phyloP scores from a whole-genome alignment of 352 stramenopile species.

The Blastocystis sp. region DNA sequence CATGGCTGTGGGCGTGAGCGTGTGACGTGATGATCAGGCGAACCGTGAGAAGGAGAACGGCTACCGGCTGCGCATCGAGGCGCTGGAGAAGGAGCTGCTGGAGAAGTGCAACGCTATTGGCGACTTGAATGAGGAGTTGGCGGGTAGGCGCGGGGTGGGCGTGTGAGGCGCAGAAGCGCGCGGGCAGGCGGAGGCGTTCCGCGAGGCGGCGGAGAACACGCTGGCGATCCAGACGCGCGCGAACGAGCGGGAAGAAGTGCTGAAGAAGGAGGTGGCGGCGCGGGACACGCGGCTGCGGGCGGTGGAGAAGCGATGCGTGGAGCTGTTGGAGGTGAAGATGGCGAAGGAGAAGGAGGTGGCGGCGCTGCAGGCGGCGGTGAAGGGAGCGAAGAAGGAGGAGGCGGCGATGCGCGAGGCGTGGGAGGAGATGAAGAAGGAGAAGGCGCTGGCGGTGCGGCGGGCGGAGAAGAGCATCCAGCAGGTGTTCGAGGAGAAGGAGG shows the following conservation, averaged over 20 bases:
- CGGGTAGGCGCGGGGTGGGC: neutral
- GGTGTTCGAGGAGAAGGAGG: conserved; percentile 25
- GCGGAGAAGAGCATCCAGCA: conserved; percentile 13
- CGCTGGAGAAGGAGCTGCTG: conserved; percentile 4
- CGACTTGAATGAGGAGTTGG: neutral
- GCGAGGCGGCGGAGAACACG: conserved; percentile 24
- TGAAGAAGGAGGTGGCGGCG: neutral
- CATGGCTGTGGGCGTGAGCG: neutral
- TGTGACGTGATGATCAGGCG: neutral
- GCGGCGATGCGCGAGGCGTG: neutral
- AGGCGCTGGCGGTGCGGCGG: neutral
- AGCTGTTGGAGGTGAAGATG: conserved; percentile 46
- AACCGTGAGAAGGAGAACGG: conserved; percentile 32
- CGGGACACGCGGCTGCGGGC: neutral
- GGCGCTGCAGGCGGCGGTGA: conserved; percentile 19
- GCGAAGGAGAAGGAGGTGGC: conserved; percentile 7
- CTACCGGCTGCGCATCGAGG: conserved; percentile 50
- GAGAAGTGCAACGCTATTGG: conserved; percentile 30
- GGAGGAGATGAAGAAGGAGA: neutral
- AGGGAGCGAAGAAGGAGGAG: neutral
- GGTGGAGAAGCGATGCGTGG: conserved; percentile 3
- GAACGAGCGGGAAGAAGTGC: neutral
- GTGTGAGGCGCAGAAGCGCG: neutral
- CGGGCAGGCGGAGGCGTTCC: neutral
- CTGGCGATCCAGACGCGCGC: conserved; percentile 18